Conservation (phyloP, 2,329 filamentous ascomycete genomes). For the Colletotrichum musae region DNA sequence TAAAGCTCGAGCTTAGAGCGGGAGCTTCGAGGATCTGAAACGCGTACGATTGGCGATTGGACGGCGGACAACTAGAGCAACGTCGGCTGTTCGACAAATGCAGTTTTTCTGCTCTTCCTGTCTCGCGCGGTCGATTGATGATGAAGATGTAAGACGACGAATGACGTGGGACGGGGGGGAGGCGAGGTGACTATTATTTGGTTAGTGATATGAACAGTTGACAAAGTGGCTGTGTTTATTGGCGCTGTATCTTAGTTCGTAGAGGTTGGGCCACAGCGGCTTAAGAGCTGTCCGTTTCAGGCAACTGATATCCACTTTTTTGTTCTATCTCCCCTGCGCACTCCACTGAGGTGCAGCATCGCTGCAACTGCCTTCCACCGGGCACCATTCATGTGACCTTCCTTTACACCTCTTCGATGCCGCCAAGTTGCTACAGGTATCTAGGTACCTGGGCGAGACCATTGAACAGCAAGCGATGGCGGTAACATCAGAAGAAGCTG, state of each 20-base stretch:
- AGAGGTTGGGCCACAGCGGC: neutral
- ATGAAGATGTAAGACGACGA: constrained; percentile 9
- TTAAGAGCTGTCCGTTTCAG: constrained; percentile 31
- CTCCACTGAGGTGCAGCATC: neutral
- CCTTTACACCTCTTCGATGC: neutral
- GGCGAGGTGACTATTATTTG: constrained; percentile 13
- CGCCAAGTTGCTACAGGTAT: neutral
- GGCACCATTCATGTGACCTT: neutral
- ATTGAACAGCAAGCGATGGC: too few species aligned
- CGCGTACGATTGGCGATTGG: constrained; percentile 2
- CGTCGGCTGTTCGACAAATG: neutral
- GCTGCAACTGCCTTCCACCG: neutral
- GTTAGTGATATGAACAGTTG: neutral
- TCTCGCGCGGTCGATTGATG: neutral
- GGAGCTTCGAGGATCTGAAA: constrained; percentile 24
- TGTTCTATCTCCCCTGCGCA: neutral
- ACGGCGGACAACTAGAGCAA: too few species aligned
- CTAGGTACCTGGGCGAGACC: neutral
- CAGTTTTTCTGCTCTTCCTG: neutral
- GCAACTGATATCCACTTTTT: constrained; percentile 5
- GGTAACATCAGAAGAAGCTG: too few species aligned
- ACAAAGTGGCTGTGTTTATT: constrained; percentile 31
- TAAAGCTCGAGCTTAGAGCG: constrained; percentile 26
- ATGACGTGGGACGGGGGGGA: constrained; percentile 9
- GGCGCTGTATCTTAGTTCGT: neutral